Conservation (phyloP, 805 yeast species). For the Candida sphagnicola region DNA sequence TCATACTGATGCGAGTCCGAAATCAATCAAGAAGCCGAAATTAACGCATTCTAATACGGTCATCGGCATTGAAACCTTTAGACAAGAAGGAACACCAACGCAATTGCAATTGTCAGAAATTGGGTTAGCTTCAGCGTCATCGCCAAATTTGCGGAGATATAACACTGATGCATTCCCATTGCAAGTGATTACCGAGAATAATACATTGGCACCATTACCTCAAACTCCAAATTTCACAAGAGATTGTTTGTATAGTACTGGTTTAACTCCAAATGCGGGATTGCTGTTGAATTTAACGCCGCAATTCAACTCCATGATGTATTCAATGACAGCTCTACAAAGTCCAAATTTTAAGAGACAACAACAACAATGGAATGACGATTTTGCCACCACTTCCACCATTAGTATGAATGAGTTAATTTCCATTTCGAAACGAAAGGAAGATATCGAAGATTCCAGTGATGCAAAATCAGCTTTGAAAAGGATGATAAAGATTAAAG, state of each 20-base stretch:
- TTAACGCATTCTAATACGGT: constrained; percentile 23
- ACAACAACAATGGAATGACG: constrained; percentile 1
- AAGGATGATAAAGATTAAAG: constrained; percentile 30
- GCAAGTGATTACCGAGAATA: constrained; percentile 6
- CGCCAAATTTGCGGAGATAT: constrained; percentile 15
- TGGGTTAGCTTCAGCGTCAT: neutral
- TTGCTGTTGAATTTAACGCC: constrained; percentile 34
- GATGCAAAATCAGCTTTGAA: constrained; percentile 37
- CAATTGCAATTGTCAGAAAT: neutral
- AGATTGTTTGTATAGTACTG: constrained; percentile 21
- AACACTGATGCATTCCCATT: constrained; percentile 16
- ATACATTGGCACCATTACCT: constrained; percentile 14
- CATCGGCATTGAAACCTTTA: constrained; percentile 21
- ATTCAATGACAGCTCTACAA: constrained; percentile 29
- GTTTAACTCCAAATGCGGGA: constrained; percentile 24
- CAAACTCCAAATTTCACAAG: constrained; percentile 35
- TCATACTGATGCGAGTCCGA: constrained; percentile 2
- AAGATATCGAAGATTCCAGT: constrained; percentile 22
- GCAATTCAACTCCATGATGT: constrained; percentile 38
- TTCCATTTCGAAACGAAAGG: neutral
- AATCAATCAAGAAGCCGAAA: constrained; percentile 11
- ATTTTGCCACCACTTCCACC: neutral
- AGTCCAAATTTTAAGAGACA: constrained; percentile 14
- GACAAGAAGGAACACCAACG: neutral
- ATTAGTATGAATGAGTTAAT: constrained; percentile 1